Evolutionary conservation across 2,329 filamentous ascomycete genomes (phyloP), one percentile per base, ranked within the genome.

Genomic region (Cladobotryum mycophilum): DNA sequence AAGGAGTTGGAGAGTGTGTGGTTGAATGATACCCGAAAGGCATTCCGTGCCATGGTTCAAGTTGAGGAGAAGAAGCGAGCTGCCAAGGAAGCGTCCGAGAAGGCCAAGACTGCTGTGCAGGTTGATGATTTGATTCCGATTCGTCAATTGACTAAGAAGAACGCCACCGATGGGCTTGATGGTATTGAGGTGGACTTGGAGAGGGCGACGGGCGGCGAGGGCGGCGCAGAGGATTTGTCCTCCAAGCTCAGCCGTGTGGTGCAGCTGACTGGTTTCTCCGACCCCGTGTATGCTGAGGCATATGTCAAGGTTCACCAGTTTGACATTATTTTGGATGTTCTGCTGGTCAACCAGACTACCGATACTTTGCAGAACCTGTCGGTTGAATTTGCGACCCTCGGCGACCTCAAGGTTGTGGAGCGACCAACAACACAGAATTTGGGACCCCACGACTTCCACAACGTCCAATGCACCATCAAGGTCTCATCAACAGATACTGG

Each of bases 301-400:
- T 99, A 99, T 62, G 92, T 99, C 64, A 96, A 95, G 68, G 92
- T 99, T 9, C 91, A 97, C 68, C 93, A 99, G 68, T 99, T 99
- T 64, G 93, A 99, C 65, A 99, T 99, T 61, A 87, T 99, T 14
- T 79, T 99, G 22, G 93, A 99, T 64, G 93, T 99, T 8, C 80
- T 99, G 3, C 78, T 99, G 18, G 93, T 99, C 63, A 99, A 99
- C 70, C 93, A 99, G 70, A 97, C 93, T 1, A 89, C 86, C 13
- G 92, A 97, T 64, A 99, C 93, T 3, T 79, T 99, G 20, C 93
- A 97, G 68, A 99, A 99, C 63, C 78, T 99, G 33, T 96, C 90
- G 0, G 92, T 99, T 18, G 93, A 99, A 68, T 99, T 99, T 65
- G 93, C 93, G n/a, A 99, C 93, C 0, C 79, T 99, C 1, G 93